These are phyloP conservation scores for Dictyostelium citrinum DNA, from an alignment of 78 protist genomes.

Conservation along the genomic window DNA sequence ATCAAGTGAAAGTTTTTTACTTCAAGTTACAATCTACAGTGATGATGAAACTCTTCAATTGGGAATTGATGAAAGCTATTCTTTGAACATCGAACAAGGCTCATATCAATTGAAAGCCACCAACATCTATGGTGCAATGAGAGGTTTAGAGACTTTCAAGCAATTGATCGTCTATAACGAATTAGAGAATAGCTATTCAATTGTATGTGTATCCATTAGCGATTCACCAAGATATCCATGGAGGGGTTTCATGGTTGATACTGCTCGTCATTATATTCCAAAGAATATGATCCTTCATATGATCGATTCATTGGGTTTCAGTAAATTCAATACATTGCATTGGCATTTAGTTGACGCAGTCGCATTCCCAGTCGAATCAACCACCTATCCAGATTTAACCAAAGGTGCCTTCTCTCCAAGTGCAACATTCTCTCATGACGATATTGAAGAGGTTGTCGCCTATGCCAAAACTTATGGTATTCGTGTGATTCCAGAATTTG, in stretches of 20 bases:
- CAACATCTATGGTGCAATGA: slow-evolving; percentile 88
- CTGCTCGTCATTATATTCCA: slow-evolving; percentile 92
- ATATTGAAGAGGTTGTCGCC: slow-evolving; percentile 84
- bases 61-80: slow-evolving; percentile 40
- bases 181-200: neutral
- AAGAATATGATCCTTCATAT: slow-evolving; percentile 57
- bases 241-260: slow-evolving; percentile 94
- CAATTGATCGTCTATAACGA: slow-evolving; percentile 86
- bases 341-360: slow-evolving; percentile 95
- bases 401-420: slow-evolving; percentile 79
- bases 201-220: neutral
- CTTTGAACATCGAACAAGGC: neutral
- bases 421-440: slow-evolving; percentile 81
- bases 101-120: slow-evolving; percentile 20
- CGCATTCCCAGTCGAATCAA: slow-evolving; percentile 88
- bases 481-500: slow-evolving; percentile 91
- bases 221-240: slow-evolving; percentile 92
- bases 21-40: neutral
- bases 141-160: slow-evolving; percentile 92
- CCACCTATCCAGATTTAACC: slow-evolving; percentile 76
- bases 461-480: slow-evolving; percentile 90
- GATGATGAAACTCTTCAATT: slow-evolving; percentile 22
- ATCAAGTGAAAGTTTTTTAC: neutral
- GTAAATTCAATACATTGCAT: slow-evolving; percentile 92
- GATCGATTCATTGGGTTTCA: slow-evolving; percentile 83